Evolutionary conservation across 257 asterid species (phyloP).

Genomic region (Penstemon davidsonii): DNA sequence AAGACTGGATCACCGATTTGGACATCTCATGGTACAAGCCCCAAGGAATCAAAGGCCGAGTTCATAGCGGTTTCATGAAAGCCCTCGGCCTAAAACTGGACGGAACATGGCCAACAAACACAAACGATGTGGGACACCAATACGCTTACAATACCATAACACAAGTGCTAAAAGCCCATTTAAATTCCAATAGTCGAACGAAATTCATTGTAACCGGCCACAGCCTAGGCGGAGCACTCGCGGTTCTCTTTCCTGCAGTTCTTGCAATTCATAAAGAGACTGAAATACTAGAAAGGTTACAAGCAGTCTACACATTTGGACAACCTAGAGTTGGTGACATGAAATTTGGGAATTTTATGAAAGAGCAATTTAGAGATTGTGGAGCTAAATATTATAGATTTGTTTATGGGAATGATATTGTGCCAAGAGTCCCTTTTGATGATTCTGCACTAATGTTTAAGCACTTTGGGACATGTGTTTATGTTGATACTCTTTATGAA

Average conservation of each 20-base stretch:
- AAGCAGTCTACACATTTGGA: conserved; percentile 63
- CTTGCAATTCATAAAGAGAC: conserved; percentile 45
- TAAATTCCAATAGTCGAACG: conserved; percentile 18
- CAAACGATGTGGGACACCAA: not conserved
- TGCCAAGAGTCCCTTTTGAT: conserved; percentile 61
- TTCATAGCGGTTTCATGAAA: conserved; percentile 61
- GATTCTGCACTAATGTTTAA: conserved; percentile 39
- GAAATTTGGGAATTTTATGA: conserved; percentile 49
- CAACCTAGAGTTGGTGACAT: conserved; percentile 72
- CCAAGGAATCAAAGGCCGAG: conserved; percentile 37
- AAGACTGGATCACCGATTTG: conserved; percentile 49
- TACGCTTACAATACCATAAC: conserved; percentile 46
- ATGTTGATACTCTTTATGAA: conserved; percentile 47
- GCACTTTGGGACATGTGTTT: conserved; percentile 63
- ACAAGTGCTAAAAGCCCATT: conserved; percentile 27
- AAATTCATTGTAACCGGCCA: conserved; percentile 59
- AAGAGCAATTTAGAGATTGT: conserved; percentile 26
- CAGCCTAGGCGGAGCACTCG: conserved; percentile 74
- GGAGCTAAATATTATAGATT: conserved; percentile 46
- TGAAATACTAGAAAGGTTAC: conserved; percentile 41
- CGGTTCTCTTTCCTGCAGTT: conserved; percentile 53
- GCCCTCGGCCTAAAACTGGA: conserved; percentile 55
- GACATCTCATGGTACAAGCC: conserved; percentile 55
- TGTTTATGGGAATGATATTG: conserved; percentile 61
- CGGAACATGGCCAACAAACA: conserved; percentile 34